Evolutionary conservation across 2,329 filamentous ascomycete genomes (phyloP), one percentile per base, ranked within the genome.

Genomic region (Colletotrichum sp.): DNA sequence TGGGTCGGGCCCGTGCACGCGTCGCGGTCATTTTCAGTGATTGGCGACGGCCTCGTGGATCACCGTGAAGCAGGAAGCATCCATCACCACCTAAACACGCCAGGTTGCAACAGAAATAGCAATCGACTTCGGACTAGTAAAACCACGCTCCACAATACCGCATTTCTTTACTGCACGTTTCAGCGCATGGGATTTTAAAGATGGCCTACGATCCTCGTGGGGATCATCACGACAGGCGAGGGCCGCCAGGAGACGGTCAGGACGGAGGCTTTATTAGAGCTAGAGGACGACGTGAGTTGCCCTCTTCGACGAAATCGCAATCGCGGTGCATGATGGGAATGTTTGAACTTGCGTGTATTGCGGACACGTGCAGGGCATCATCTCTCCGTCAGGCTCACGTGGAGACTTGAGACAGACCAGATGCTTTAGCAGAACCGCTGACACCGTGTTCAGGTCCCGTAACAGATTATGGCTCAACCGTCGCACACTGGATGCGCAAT

Each of bases 401-500:
- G 12, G 21, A 52, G 28, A 39, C 57, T 55, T 64, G 30, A 44
- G 69, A 62, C 62, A 39, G 13, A 24, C 24, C 9, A n/a, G 34
- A 39, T 16, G 18, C 49, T 59, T 49, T 16, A 34, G 59, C 21
- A 68, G 39, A 6, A 64, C 34, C 34, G 63, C 76, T 75, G 24
- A 65, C 64, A 77, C 71, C 16, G 72, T 52, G n/a, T 12, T 59
- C 63, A 98, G 95, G 96, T 78, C 94, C 96, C 60, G 95, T 98
- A 16, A 98, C 96, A 60, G 96, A 98, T 85, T 98, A 98, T 90
- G 94, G 95, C 81, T 94, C 96, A 28, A 97, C 95, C 12, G 91
- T 98, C 83, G 93, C 95, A 68, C 95, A 98, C 85, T 99, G 95
- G 95, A 95, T 98, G 91, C 94, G 94, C 81, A 92, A 95, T 82